Base-by-base conservation (phyloP, 352 stramenopile species). In the Globisporangium nagaii region DNA sequence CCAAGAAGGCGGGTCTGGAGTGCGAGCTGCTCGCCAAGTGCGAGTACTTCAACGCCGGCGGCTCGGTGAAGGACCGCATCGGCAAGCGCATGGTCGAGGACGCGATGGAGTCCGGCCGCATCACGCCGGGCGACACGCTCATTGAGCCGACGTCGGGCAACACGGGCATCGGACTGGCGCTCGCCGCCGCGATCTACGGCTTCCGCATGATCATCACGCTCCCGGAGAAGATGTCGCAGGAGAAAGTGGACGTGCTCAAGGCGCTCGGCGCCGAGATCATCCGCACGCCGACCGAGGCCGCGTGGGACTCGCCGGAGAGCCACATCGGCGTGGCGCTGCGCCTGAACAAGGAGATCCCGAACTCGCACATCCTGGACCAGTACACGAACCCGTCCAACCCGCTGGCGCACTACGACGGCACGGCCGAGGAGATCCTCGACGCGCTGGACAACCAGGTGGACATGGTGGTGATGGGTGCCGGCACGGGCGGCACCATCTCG, bases 61-160 rank as follows among this genome's bases (percentile, higher is more conserved):
- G 87, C 17, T 96, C 83, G 39, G 86, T 77, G 22, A 98, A 98
- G 72, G 83, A 95, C 62, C 74, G 86, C 13, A 96, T 98, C 43
- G 93, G 75, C 24, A 79, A 84, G 60, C 82, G 85, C 53, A 97
- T 98, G 88, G 72, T 98, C 17, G 79, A 97, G 54, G 90, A 98
- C 54, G 93, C 96, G 13, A 95, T 98, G 68, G 68, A 71, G 11
- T 68, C 67, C 6, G 95, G 95, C 8, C 70, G 76, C n/a, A 97
- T 99, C 50, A 96, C 96, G 52, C 82, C 86, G 4, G 96, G 95
- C 9, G 90, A 98, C 60, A 98, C 90, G 30, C 68, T 98, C 20
- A 97, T 99, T 44, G 96, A 99, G 71, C 96, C 96, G 2, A 99
- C 96, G 13, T 97, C 84, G n/a, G 96, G 96, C 40, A 99, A 99